Evolutionary conservation across 345 rosid genomes (phyloP), one percentile per base, ranked within the genome.

Genomic region (Diplotaxis tenuifolia): DNA sequence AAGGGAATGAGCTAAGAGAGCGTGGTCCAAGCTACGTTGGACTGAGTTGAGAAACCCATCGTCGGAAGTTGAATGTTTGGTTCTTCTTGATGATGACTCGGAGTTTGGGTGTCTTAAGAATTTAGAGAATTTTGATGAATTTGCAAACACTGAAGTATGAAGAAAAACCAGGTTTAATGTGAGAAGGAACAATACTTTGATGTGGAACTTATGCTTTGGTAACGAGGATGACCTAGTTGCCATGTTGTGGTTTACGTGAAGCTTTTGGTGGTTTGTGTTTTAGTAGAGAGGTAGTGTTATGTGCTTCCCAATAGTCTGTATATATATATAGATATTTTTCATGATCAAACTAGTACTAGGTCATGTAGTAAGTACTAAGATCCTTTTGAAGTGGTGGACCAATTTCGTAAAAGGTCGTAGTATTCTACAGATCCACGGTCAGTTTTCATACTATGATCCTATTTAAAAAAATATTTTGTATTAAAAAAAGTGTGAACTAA

Each of bases 41-140:
- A 86, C 79, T 11, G 77, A 82, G 6, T 67, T 59, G 21, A 77
- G 75, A 34, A 82, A 86, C 1, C 36, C 70, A 1, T 78, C 47
- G 50, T 73, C 58, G 9, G 57, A 32, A 60, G 54, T 59, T 18
- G 62, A 67, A 15, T 15, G 56, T 62, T 75, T 61, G 69, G 63
- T 61, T 49, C 34, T 54, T 52, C 15, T 12, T 21, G 70, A 14
- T 22, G 75, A 63, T 31, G 75, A 42, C 34, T 29, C 60, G 11
- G 32, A 68, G 40, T 61, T 75, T 18, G 78, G 71, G 31, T 61
- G 27, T 21, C 29, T 58, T 47, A 73, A 9, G 57, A 75, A 68
- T 68, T 75, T 75, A 1, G 78, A 25, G 68, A 75, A 75, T 23
- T 68, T 75, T 68, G 78, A 52, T 68, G 78, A 68, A 52, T 52